Conservation (phyloP, 2,329 filamentous ascomycete species). For the Colletotrichum sp. region DNA sequence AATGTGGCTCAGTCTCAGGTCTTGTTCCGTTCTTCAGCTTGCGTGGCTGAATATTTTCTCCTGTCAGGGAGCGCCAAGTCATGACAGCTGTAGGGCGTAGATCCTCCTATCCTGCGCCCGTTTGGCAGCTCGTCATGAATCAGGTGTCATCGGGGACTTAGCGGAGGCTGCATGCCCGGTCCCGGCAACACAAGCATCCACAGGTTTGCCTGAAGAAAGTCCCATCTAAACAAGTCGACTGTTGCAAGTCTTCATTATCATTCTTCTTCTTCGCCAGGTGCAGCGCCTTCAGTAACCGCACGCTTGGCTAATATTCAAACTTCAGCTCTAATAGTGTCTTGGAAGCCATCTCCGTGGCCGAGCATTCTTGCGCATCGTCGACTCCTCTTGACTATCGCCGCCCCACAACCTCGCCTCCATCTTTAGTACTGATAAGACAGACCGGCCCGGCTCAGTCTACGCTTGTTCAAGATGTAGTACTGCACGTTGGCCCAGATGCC, state of each 20-base stretch:
- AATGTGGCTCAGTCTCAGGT: background rate
- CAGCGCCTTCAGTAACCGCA: background rate
- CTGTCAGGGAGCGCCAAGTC: background rate
- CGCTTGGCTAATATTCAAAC: background rate
- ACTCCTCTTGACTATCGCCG: background rate
- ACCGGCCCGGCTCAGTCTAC: background rate
- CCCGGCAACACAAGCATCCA: background rate
- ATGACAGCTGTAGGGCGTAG: background rate
- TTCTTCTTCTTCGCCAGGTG: background rate
- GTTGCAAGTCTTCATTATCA: background rate
- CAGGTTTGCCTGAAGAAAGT: background rate
- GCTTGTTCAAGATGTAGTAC: constrained; percentile 18
- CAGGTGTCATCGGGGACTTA: background rate
- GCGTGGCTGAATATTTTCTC: background rate
- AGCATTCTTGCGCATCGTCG: background rate
- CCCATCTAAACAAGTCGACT: background rate
- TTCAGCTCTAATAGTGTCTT: background rate
- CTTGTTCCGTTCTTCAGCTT: background rate
- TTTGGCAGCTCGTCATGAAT: background rate
- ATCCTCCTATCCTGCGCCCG: background rate
- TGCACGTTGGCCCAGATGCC: constrained; percentile 17
- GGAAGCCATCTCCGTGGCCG: background rate
- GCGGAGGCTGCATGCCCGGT: background rate
- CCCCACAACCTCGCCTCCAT: background rate
- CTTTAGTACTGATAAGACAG: constrained; percentile 9